Base-by-base conservation (phyloP, 495 filamentous ascomycete species). In the Choiromyces venosus region DNA sequence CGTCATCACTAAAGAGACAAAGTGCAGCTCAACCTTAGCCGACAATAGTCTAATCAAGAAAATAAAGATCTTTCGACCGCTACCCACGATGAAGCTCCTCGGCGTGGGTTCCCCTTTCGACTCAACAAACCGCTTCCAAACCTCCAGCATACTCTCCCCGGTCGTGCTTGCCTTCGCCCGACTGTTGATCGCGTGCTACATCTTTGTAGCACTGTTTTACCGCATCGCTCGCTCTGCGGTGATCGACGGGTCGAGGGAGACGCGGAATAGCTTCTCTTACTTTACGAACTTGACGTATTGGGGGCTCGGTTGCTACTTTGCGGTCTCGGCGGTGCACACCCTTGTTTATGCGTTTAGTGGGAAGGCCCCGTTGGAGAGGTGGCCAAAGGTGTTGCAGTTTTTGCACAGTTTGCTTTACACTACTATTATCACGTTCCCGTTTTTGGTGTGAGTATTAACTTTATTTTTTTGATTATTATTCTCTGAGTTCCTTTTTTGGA, bases 221-320 rank as follows among this genome's bases (percentile, higher is more conserved):
- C 87, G 88, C 78, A 88, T 92, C 78, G 87, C 83, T 65, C 91
- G 80, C 37, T 78, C 78, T 18, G 65, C 74, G 2, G 61, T 76
- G 2, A 70, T 82, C 40, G 82, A 84, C 79, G 76, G 79, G 4
- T 82, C 83, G 68, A 16, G 68, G 14, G 68, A 40, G 7, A 82
- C 86, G 61, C 83, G 83, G 37, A 81, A 84, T 61, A 83, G 83
- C 67, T 95, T 94, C 85, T 90, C 88, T 75, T 96, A 87, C 86
- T 96, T 96, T 85, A 96, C 92, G 61, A 86, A 87, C 80, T 82
- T 91, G 67, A 91, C 89, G 6, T 94, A 91, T 84, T 94, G 91
- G 91, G 91, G 91, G 0, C 77, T 93, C 33, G 89, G 85, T 29
- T 94, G 94, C 84, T 96, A 95, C 84, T 90, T 89, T 81, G 83